Evolutionary conservation across 345 rosid species (phyloP).

Genomic region (Hibiscus tridactylites): DNA sequence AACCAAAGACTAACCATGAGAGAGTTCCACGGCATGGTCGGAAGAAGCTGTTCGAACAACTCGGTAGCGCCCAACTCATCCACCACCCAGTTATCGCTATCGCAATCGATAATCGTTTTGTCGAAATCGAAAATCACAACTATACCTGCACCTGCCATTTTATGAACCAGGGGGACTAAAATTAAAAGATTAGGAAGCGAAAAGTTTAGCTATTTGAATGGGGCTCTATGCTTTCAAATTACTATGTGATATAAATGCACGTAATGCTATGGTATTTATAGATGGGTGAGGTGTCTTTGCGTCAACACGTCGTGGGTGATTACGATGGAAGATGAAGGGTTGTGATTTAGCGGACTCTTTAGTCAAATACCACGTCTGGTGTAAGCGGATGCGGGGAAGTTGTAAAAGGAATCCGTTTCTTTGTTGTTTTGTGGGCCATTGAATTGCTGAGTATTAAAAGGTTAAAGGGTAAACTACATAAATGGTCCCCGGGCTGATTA

Average conservation of each 20-base stretch:
- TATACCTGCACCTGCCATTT: conserved; percentile 20
- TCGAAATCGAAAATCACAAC: conserved; percentile 77
- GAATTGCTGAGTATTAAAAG: neutral
- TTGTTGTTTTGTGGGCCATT: neutral
- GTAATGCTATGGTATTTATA: neutral
- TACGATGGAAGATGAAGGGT: neutral
- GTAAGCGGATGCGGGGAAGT: neutral
- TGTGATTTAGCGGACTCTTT: neutral
- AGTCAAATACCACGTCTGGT: neutral
- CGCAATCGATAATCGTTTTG: conserved; percentile 74
- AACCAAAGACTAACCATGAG: conserved; percentile 40
- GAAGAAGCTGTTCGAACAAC: conserved; percentile 70
- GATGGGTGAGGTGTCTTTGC: too few relatives aligned
- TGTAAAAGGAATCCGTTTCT: neutral
- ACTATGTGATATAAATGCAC: neutral
- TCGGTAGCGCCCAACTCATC: conserved; percentile 69
- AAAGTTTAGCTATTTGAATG: neutral
- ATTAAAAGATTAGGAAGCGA: neutral
- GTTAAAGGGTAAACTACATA: too few relatives aligned
- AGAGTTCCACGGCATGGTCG: conserved; percentile 86
- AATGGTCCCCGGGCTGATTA: too few relatives aligned
- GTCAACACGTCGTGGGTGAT: neutral
- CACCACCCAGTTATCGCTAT: conserved; percentile 76
- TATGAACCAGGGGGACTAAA: neutral
- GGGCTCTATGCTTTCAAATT: neutral